A percentile compares a stretch with the other conserved stretches of the same genome.
Evolutionary conservation across 2,329 filamentous ascomycete species (phyloP).

Genomic region (Botrytis tulipae): DNA sequence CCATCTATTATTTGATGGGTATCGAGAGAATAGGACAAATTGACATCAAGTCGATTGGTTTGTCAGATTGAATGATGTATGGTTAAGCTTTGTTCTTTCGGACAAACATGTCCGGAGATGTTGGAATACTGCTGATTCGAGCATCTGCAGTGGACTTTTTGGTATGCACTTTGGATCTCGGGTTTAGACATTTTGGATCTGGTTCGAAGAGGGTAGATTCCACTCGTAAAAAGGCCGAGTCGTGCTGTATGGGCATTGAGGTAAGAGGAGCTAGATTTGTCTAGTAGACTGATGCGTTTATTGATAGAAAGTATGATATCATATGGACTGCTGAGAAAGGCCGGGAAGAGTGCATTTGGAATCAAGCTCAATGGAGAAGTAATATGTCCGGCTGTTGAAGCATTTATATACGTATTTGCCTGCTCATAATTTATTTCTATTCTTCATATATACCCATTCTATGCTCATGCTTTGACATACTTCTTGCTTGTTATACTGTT

Average conservation of each 20-base stretch:
- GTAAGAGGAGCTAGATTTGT: background rate
- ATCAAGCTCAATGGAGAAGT: background rate
- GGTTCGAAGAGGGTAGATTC: background rate
- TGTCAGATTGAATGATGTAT: background rate
- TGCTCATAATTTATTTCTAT: background rate
- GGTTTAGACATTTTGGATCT: background rate
- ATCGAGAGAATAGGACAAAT: background rate
- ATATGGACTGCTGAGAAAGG: background rate
- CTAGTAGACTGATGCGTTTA: background rate
- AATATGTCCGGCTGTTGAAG: background rate
- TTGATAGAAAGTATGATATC: constrained; percentile 5
- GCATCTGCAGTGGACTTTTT: background rate
- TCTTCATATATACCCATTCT: background rate
- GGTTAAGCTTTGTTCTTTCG: background rate
- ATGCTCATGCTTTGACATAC: background rate
- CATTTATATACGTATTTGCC: background rate
- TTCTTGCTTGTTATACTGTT: background rate
- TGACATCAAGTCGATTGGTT: background rate
- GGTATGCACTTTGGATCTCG: background rate
- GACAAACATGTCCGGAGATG: background rate
- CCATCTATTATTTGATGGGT: background rate
- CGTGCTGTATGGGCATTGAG: background rate
- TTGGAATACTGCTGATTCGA: background rate
- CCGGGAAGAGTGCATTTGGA: background rate
- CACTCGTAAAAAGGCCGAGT: background rate